These are phyloP conservation scores for Colletotrichum truncatum DNA, from an alignment of 2,329 filamentous ascomycete species.

Conservation along the genomic window DNA sequence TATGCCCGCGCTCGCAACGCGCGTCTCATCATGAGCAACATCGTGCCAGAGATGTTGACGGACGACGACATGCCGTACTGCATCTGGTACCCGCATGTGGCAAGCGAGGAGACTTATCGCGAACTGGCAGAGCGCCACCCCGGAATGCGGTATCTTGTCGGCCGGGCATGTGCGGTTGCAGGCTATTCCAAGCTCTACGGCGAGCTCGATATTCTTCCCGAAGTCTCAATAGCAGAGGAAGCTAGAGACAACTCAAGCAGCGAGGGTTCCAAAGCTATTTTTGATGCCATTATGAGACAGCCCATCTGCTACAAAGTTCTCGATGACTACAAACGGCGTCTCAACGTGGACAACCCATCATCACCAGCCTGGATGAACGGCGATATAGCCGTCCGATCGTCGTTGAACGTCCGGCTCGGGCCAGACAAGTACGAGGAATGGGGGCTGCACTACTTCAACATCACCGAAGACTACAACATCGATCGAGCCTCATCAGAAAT, in stretches of 20 bases:
- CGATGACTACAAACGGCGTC: slow-evolving; percentile 44
- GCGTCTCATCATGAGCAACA: slow-evolving; percentile 46
- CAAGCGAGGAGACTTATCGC: slow-evolving; percentile 47
- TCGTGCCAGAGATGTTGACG: slow-evolving; percentile 37
- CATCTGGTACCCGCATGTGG: slow-evolving; percentile 50
- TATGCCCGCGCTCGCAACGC: slow-evolving; percentile 36
- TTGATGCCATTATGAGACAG: slow-evolving; percentile 40
- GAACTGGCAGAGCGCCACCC: slow-evolving; percentile 42
- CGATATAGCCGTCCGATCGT: slow-evolving; percentile 42
- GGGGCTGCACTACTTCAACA: slow-evolving; percentile 33
- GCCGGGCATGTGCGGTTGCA: slow-evolving; percentile 49
- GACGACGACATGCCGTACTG: slow-evolving; percentile 46
- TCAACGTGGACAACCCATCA: slow-evolving; percentile 22
- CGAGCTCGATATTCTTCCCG: slow-evolving; percentile 48
- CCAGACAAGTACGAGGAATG: slow-evolving; percentile 10
- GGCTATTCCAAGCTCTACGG: slow-evolving; percentile 45
- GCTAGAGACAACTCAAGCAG: slow-evolving; percentile 40
- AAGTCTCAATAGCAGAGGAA: slow-evolving; percentile 50
- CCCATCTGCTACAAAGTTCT: slow-evolving; percentile 42
- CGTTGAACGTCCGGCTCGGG: background rate
- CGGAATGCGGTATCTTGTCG: slow-evolving; percentile 47
- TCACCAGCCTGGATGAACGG: slow-evolving; percentile 41
- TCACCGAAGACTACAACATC: slow-evolving; percentile 42
- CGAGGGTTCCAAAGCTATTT: slow-evolving; percentile 38
- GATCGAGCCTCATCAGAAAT: slow-evolving; percentile 28